phyloP scores from a whole-genome alignment of 345 rosid genomes.

The Acer negundo region DNA sequence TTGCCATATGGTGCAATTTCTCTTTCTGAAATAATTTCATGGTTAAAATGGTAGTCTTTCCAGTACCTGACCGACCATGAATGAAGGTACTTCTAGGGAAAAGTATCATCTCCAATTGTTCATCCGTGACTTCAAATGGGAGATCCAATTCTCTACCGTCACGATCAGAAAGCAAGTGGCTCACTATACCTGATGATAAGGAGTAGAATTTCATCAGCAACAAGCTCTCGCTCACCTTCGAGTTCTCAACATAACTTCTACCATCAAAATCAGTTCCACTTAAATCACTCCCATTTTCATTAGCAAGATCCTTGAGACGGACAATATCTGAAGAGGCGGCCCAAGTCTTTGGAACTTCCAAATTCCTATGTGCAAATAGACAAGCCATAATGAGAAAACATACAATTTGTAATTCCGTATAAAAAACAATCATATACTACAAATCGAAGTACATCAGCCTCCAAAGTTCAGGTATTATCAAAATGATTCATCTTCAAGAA shows the following conservation, averaged over 20 bases:
- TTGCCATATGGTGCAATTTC: slow-evolving; percentile 29
- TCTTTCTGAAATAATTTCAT: slow-evolving; percentile 46
- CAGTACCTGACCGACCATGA: slow-evolving; percentile 59
- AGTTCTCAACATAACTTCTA: slow-evolving; percentile 17
- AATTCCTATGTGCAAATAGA: slow-evolving; percentile 28
- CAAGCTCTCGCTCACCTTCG: slow-evolving; percentile 38
- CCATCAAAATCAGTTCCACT: slow-evolving; percentile 18
- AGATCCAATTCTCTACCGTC: slow-evolving; percentile 44
- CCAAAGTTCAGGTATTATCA: neutral
- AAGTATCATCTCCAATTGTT: slow-evolving; percentile 38
- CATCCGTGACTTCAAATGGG: slow-evolving; percentile 53
- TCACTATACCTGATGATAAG: slow-evolving; percentile 36
- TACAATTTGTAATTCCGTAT: neutral
- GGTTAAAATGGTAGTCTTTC: slow-evolving; percentile 53
- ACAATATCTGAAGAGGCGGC: slow-evolving; percentile 7
- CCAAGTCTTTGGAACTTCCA: slow-evolving; percentile 19
- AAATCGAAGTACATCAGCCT: neutral
- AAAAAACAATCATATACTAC: neutral
- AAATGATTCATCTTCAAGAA: neutral
- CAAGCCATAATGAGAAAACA: neutral
- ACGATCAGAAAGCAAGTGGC: slow-evolving; percentile 41
- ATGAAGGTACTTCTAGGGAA: slow-evolving; percentile 43
- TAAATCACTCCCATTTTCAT: neutral
- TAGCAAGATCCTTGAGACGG: slow-evolving; percentile 7
- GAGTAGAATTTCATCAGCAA: slow-evolving; percentile 55